phyloP scores from a whole-genome alignment of 1,284 basidiomycete genomes.

The Chondrostereum purpureum region DNA sequence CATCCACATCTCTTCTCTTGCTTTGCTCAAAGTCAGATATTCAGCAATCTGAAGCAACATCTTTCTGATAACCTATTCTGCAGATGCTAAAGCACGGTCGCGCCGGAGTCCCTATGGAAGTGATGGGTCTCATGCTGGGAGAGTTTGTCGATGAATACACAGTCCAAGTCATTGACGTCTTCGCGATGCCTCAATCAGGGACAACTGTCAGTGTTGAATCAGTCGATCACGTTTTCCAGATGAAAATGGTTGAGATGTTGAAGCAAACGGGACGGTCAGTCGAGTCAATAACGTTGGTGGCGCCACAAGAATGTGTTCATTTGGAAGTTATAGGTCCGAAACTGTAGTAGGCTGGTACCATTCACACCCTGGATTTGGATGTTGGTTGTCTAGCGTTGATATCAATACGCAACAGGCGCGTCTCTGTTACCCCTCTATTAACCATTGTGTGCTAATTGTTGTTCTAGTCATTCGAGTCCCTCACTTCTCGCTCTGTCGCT shows the following conservation, averaged over 20 bases:
- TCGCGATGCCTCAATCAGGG: slow-evolving; percentile 99
- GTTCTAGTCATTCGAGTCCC: slow-evolving; percentile 89
- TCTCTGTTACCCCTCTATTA: slow-evolving; percentile 9
- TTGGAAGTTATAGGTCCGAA: slow-evolving; percentile 86
- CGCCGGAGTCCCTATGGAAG: slow-evolving; percentile 99
- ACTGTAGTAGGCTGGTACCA: slow-evolving; percentile 99
- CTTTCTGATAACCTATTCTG: not conserved
- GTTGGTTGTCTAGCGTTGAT: slow-evolving; percentile 98
- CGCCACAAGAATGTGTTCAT: not conserved
- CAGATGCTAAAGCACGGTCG: slow-evolving; percentile 99
- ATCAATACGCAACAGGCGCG: slow-evolving; percentile 97
- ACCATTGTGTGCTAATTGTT: slow-evolving; percentile 7
- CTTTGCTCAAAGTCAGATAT: slow-evolving; percentile 75
- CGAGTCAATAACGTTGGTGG: too few relatives aligned
- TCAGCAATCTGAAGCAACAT: not conserved
- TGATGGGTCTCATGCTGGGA: slow-evolving; percentile 99
- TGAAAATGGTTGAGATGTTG: slow-evolving; percentile 98
- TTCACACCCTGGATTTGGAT: slow-evolving; percentile 99
- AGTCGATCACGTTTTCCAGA: slow-evolving; percentile 98
- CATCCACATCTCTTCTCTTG: slow-evolving; percentile 93
- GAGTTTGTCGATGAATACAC: slow-evolving; percentile 99
- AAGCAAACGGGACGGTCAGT: slow-evolving; percentile 95
- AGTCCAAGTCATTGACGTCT: slow-evolving; percentile 96
- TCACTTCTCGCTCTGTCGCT: slow-evolving; percentile 92
- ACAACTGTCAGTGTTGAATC: slow-evolving; percentile 99